Base-by-base conservation (phyloP, 164 flowering plant genomes). In the Sedum album region DNA sequence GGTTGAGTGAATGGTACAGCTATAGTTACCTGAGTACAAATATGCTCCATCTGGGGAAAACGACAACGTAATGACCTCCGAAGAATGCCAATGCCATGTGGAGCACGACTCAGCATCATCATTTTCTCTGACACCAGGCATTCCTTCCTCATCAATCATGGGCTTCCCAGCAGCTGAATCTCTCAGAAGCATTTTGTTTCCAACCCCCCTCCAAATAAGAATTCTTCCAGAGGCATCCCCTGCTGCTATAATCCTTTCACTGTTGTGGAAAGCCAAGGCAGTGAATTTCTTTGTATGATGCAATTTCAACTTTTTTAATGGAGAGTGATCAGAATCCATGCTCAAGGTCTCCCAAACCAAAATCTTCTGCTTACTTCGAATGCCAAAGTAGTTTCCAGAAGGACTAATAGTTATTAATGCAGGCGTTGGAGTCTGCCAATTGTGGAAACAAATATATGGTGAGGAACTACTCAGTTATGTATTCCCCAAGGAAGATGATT, bases 11-110 rank as follows among this genome's bases (percentile, higher is more conserved):
- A 3, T 13, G 8, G 36, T 7, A 41, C 11, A 41, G 14, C 65
- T 49, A 26, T 60, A 4, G 21, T 35, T 79, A 90, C 98, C 97
- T 82, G 98, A 94, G 72, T 81, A 91, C 38, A 91, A 38, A 78
- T 94, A 88, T 30, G 95, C 96, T 73, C 99, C 99, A 79, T 94
- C 97, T 39, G 88, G 82, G 66, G 97, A 89, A 72, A 94, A 94
- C 31, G 68, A 78, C 28, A 94, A 88, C 60, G 80, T 76, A 72
- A 80, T 86, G 33, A 94, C 90, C 82, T 82, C 86, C 55, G 83
- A 69, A 75, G 97, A 77, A 73, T 94, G 99, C 99, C 99, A 94
- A 70, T 94, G 99, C 96, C 93, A 88, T 66, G 96, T 90, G 31
- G 99, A 71, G 76, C 99, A 91, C 53, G 92, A 88, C 46, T 91